Evolutionary conservation across 805 yeast genomes (phyloP).

Genomic region (Aciculoconidium aculeatum): DNA sequence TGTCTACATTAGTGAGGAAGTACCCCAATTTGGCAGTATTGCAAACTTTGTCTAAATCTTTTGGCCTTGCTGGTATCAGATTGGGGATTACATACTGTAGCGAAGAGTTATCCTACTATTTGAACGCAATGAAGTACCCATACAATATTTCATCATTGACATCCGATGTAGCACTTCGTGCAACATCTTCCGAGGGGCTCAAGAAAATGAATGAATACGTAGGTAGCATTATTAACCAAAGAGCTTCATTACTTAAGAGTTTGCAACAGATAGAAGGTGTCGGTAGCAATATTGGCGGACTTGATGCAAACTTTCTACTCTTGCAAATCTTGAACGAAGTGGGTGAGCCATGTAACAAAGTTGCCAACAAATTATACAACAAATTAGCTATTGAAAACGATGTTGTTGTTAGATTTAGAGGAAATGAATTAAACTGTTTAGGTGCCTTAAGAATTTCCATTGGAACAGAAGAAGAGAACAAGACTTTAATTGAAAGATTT

Average conservation of each 20-base stretch:
- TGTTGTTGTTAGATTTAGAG: conserved; percentile 89
- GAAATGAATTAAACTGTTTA: conserved; percentile 79
- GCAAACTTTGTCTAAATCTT: conserved; percentile 91
- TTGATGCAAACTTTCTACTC: conserved; percentile 81
- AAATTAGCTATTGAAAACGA: conserved; percentile 64
- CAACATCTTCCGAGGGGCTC: conserved; percentile 54
- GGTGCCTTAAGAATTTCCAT: conserved; percentile 86
- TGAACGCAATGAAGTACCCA: conserved; percentile 93
- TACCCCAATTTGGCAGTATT: conserved; percentile 80
- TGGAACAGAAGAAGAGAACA: conserved; percentile 78
- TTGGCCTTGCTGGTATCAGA: conserved; percentile 94
- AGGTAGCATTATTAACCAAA: conserved; percentile 45
- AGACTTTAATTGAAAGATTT: conserved; percentile 47
- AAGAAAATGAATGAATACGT: conserved; percentile 53
- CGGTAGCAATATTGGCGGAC: conserved; percentile 74
- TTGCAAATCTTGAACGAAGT: conserved; percentile 58
- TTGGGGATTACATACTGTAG: conserved; percentile 75
- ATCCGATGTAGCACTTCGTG: conserved; percentile 67
- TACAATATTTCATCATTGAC: conserved; percentile 86
- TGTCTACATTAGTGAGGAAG: conserved; percentile 72
- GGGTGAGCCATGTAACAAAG: conserved; percentile 60
- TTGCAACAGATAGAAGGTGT: conserved; percentile 56
- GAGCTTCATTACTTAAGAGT: conserved; percentile 46
- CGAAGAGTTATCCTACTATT: conserved; percentile 51
- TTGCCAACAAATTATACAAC: conserved; percentile 64